Conservation (phyloP, 257 asterid species). For the Solanum pinnatisectum region DNA sequence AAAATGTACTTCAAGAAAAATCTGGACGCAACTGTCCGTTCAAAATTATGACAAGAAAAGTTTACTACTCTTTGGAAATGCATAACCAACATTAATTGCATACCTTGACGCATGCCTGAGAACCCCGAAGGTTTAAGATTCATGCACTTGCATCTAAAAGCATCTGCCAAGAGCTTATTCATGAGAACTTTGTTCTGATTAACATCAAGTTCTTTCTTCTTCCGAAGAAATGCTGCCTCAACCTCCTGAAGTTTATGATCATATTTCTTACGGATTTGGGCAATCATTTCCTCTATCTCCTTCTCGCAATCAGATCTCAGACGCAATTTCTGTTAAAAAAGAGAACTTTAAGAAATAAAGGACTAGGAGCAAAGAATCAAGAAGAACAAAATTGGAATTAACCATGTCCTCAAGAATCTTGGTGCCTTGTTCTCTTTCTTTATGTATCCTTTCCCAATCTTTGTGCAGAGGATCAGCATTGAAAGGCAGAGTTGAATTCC, state of each 20-base stretch:
- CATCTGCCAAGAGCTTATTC: conserved; percentile 51
- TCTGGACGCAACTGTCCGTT: neutral
- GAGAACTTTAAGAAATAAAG: neutral
- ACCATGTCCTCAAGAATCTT: conserved; percentile 35
- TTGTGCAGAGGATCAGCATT: conserved; percentile 25
- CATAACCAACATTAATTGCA: neutral
- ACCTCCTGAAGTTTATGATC: conserved; percentile 38
- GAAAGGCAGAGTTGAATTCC: neutral
- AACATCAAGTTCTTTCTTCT: conserved; percentile 23
- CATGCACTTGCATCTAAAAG: conserved; percentile 31
- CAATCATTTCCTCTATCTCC: conserved; percentile 42
- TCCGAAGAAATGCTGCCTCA: conserved; percentile 23
- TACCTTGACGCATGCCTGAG: conserved; percentile 51
- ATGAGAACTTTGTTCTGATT: conserved; percentile 25
- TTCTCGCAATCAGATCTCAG: conserved; percentile 45
- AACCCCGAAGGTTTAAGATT: conserved; percentile 36
- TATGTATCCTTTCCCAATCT: conserved; percentile 23
- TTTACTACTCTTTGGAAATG: neutral
- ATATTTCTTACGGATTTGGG: conserved; percentile 37
- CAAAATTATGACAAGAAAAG: neutral
- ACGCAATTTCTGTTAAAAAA: conserved; percentile 31
- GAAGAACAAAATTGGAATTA: conserved; percentile 2
- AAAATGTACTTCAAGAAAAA: neutral
- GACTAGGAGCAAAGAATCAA: neutral
- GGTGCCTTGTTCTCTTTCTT: conserved; percentile 18